Evolutionary conservation across 2,329 filamentous ascomycete genomes (phyloP).

Genomic region (Emydomyces testavorans): DNA sequence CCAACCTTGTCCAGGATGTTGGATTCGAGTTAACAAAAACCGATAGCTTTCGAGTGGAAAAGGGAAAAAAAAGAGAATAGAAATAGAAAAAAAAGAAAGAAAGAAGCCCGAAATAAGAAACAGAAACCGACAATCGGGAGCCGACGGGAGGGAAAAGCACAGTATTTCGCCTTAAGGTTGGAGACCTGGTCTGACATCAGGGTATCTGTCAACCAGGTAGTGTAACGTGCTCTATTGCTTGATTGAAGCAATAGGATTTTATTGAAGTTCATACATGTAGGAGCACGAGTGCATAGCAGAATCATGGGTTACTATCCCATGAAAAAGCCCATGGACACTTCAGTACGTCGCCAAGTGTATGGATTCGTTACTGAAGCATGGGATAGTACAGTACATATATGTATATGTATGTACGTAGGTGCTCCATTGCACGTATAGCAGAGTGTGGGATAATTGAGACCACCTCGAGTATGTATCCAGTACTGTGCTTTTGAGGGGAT

Average conservation of each 20-base stretch:
- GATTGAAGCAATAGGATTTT: too few species aligned
- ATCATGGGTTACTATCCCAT: background rate
- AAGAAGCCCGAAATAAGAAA: background rate
- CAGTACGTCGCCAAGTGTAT: background rate
- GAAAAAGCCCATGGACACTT: background rate
- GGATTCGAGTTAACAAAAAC: background rate
- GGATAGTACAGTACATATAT: background rate
- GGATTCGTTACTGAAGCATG: background rate
- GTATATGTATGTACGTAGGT: too few species aligned
- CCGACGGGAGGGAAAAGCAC: background rate
- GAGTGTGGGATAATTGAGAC: too few species aligned
- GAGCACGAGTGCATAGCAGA: background rate
- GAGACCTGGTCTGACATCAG: background rate
- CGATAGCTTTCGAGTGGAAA: background rate
- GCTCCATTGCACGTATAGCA: too few species aligned
- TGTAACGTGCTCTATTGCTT: too few species aligned
- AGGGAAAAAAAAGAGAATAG: background rate
- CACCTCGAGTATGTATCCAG: too few species aligned
- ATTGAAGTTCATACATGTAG: too few species aligned
- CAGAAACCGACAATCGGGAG: background rate
- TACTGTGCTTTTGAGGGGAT: too few species aligned
- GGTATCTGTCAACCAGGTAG: background rate
- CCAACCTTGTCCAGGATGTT: background rate
- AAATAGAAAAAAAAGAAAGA: background rate
- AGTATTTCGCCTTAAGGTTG: too few species aligned